A percentile compares a stretch with the other conserved stretches of the same genome.
phyloP scores from a whole-genome alignment of 2,329 filamentous ascomycete species.

The Phialophora expanda region DNA sequence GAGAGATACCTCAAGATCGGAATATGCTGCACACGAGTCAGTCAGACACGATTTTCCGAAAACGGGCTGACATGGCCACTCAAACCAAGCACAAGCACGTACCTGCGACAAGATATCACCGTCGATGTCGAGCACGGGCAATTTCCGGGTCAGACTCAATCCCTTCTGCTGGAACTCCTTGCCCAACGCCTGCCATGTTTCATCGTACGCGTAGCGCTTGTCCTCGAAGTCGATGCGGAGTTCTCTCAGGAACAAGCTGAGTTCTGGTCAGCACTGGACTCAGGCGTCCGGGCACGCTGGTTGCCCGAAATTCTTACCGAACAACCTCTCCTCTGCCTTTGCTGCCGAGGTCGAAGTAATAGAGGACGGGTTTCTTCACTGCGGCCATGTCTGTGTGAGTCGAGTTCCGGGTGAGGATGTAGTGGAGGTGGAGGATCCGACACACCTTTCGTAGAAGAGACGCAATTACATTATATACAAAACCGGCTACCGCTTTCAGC shows the following conservation, averaged over 20 bases:
- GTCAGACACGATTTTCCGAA: not conserved
- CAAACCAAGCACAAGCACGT: not conserved
- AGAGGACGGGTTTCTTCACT: slow-evolving; percentile 21
- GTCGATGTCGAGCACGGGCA: slow-evolving; percentile 48
- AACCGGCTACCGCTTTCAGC: too few species aligned
- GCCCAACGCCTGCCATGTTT: slow-evolving; percentile 41
- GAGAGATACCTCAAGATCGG: slow-evolving; percentile 48
- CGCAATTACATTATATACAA: not conserved
- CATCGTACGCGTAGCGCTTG: slow-evolving; percentile 42
- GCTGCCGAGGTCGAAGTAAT: slow-evolving; percentile 42
- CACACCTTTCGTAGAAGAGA: not conserved
- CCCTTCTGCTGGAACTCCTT: slow-evolving; percentile 42
- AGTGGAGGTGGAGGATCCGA: not conserved
- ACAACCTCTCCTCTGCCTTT: slow-evolving; percentile 43
- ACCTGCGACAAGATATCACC: slow-evolving; percentile 42
- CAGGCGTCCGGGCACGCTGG: not conserved
- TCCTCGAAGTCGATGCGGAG: slow-evolving; percentile 42
- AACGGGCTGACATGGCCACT: not conserved
- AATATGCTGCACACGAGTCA: slow-evolving; percentile 38
- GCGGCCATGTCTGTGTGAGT: not conserved
- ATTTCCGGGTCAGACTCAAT: slow-evolving; percentile 42
- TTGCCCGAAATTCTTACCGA: slow-evolving; percentile 32
- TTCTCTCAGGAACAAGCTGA: slow-evolving; percentile 43
- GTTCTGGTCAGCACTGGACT: not conserved
- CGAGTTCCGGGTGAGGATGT: not conserved